Conservation (phyloP, 805 yeast genomes). For the Myxozyma monticola region DNA sequence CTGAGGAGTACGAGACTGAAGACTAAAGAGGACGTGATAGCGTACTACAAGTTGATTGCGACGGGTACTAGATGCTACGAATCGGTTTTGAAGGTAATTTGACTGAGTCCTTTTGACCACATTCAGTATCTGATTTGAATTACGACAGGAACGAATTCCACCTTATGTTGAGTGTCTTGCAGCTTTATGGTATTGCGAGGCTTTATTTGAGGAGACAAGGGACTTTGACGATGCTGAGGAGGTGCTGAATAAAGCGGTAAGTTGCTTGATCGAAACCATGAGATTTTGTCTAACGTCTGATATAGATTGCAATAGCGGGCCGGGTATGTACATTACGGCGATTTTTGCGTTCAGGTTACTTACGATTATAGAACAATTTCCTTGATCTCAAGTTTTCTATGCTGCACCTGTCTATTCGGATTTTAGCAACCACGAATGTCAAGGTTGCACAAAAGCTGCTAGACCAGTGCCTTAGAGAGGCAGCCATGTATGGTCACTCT, state of each 20-base stretch:
- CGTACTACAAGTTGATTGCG: conserved; percentile 25
- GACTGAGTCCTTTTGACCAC: background rate
- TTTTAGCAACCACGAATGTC: conserved; percentile 10
- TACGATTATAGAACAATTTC: conserved; percentile 13
- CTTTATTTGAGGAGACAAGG: conserved; percentile 13
- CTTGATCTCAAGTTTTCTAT: conserved; percentile 24
- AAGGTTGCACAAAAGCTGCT: conserved; percentile 24
- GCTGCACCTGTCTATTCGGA: conserved; percentile 21
- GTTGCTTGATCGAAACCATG: background rate
- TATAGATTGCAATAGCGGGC: too few relatives aligned
- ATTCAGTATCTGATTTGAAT: too few relatives aligned
- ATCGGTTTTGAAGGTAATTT: conserved; percentile 18
- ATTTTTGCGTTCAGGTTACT: background rate
- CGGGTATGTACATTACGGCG: background rate
- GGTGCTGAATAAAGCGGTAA: conserved; percentile 28
- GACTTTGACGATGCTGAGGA: conserved; percentile 22
- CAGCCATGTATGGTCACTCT: conserved; percentile 8
- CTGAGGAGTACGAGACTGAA: conserved; percentile 6
- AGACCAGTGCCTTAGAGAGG: conserved; percentile 16
- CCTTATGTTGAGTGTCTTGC: conserved; percentile 30
- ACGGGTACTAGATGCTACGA: conserved; percentile 27
- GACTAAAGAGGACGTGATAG: conserved; percentile 18
- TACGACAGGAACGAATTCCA: conserved; percentile 18
- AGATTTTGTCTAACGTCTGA: background rate
- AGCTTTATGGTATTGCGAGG: conserved; percentile 24